Conservation (phyloP, 345 rosid species). For the Eucalyptus globulus region DNA sequence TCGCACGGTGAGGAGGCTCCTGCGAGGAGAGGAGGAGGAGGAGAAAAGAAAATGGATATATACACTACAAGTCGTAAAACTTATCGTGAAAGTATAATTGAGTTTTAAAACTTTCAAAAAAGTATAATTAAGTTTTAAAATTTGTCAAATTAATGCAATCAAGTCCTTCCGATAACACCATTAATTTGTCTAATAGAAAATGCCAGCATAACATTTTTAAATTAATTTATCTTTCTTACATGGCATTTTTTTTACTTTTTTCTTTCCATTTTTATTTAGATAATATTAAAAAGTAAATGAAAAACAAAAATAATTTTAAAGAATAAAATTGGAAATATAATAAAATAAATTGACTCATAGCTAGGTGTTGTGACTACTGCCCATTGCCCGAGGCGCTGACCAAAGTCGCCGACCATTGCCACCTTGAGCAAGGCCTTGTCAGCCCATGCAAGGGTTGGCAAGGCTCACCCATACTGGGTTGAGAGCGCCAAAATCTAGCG, state of each 20-base stretch:
- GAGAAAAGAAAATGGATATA: too few relatives aligned
- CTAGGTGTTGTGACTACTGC: rapidly evolving
- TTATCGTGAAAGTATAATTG: neutral
- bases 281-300: too few relatives aligned
- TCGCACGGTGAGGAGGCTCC: too few relatives aligned
- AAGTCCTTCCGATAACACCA: rapidly evolving
- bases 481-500: rapidly evolving
- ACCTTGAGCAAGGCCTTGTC: neutral
- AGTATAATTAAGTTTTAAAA: neutral
- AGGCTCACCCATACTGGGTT: rapidly evolving
- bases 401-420: too few relatives aligned
- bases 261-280: too few relatives aligned
- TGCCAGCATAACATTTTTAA: neutral
- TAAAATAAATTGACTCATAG: too few relatives aligned
- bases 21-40: too few relatives aligned
- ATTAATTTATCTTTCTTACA: neutral
- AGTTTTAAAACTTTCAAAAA: too few relatives aligned
- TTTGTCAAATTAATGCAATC: neutral
- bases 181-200: neutral
- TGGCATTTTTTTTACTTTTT: neutral
- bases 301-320: too few relatives aligned
- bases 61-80: too few relatives aligned
- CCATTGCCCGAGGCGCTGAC: rapidly evolving
- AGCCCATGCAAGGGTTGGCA: too few relatives aligned
- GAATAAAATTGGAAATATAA: too few relatives aligned